These are phyloP conservation scores for Sanghuangporus weigelae DNA, from an alignment of 1,284 basidiomycete species.

Conservation along the genomic window DNA sequence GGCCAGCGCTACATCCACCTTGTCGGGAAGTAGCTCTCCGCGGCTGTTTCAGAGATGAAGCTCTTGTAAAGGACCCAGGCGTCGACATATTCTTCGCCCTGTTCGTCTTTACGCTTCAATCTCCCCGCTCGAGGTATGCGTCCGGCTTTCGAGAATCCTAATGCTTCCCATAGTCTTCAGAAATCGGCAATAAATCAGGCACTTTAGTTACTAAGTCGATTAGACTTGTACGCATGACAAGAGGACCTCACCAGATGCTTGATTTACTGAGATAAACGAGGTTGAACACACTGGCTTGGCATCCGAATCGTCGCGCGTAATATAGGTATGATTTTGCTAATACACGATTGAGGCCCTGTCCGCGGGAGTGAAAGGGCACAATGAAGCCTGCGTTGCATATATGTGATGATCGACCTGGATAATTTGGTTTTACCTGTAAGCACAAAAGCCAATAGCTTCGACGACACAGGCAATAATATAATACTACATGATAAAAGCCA, in stretches of 20 bases:
- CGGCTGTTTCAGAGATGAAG: constrained; percentile 36
- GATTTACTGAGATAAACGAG: constrained; percentile 87
- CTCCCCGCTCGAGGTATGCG: constrained; percentile 82
- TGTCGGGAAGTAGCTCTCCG: no score
- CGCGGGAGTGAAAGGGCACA: constrained; percentile 65
- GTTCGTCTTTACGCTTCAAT: constrained; percentile 57
- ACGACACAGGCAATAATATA: neutral
- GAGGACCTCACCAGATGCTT: constrained; percentile 49
- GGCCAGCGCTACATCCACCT: no score
- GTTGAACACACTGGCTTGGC: constrained; percentile 89
- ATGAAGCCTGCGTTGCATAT: constrained; percentile 91
- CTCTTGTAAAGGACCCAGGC: constrained; percentile 84
- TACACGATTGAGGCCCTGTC: constrained; percentile 64
- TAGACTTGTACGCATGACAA: neutral
- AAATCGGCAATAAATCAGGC: constrained; percentile 17
- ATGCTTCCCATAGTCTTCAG: constrained; percentile 79
- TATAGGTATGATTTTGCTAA: constrained; percentile 80
- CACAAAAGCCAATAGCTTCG: neutral
- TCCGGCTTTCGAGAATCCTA: constrained; percentile 81
- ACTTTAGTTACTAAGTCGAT: neutral
- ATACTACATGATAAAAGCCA: constrained; percentile 78
- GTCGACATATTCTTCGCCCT: constrained; percentile 83
- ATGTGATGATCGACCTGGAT: constrained; percentile 90
- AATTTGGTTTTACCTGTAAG: constrained; percentile 78
- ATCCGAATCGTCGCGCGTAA: constrained; percentile 78